Evolutionary conservation across 345 rosid genomes (phyloP), one percentile per base, ranked within the genome.

Genomic region (Geranium brycei): DNA sequence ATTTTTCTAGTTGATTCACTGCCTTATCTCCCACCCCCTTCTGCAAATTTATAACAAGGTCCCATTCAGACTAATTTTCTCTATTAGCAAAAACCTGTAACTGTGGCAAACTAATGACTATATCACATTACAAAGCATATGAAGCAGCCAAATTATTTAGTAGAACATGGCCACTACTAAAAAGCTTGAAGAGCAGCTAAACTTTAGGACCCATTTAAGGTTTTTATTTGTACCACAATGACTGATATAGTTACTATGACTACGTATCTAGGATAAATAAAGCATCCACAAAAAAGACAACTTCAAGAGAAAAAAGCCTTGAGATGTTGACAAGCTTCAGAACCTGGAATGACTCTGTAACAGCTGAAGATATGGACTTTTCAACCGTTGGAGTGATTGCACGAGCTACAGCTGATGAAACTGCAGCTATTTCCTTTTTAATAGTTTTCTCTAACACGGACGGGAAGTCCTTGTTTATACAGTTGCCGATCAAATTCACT

Each of bases 291-390:
- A 62, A 35, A 35, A 35, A 35, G 41, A 35, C 10, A 35, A 23
- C n/a, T 38, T 65, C 38, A 68, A 28, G 56, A 65, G 13, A 4
- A 19, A 59, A 57, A 59, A 14, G 41, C 62, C 47, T 35, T 4
- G 41, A 35, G 41, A 35, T 35, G 41, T 35, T 35, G 41, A 35
- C 41, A 35, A 35, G 41, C 10, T 35, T 17, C 53, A 51, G 65
- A 62, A 84, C 92, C 92, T 84, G 89, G 85, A 87, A 82, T 56
- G 87, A 82, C 77, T 87, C 92, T 3, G 74, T 58, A 67, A 84
- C 80, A 63, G 81, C 79, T 5, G 84, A 79, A 62, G 87, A 78
- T 59, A 84, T 71, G 69, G 78, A 68, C 66, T 87, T 87, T 71
- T 87, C 89, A 6, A 87, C 61, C 56, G 70, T 64, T 16, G 89